phyloP scores from a whole-genome alignment of 1,284 basidiomycete genomes.

The Sphagnurus paluster region DNA sequence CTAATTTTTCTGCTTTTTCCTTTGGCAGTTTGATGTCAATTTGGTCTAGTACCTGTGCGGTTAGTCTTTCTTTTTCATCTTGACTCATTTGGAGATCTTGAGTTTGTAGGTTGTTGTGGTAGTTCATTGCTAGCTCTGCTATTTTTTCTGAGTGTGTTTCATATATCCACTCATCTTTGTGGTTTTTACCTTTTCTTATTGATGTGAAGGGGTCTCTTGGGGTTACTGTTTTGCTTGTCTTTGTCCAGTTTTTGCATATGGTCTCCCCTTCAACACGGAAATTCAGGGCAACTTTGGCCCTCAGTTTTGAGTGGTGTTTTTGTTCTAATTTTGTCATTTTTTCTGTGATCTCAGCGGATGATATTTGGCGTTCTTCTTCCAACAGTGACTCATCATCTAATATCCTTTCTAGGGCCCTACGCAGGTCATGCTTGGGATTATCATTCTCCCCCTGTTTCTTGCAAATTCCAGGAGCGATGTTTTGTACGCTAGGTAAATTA shows the following conservation, averaged over 20 bases:
- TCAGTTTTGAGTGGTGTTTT: conserved; percentile 10
- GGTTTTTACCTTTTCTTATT: too few relatives aligned
- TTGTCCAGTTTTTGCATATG: conserved; percentile 32
- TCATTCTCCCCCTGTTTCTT: too few relatives aligned
- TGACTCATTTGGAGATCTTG: neutral
- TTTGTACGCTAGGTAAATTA: neutral
- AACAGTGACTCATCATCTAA: too few relatives aligned
- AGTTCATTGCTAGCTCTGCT: conserved; percentile 23
- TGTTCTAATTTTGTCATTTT: conserved; percentile 12
- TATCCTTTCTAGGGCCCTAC: too few relatives aligned
- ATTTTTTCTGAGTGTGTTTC: conserved; percentile 18
- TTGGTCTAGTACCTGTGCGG: conserved; percentile 8
- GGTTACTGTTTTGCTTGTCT: conserved; percentile 23
- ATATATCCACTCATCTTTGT: neutral
- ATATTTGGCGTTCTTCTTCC: too few relatives aligned
- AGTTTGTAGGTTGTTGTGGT: conserved; percentile 26
- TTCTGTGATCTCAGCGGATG: neutral
- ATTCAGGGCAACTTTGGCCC: conserved; percentile 15
- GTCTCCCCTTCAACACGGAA: conserved; percentile 29
- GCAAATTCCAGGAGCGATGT: neutral
- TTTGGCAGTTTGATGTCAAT: conserved; percentile 4
- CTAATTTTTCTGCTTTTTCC: conserved; percentile 10
- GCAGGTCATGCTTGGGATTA: too few relatives aligned
- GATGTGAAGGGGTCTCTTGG: too few relatives aligned
- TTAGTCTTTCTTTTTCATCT: conserved; percentile 2